Evolutionary conservation across 306 rosid species (phyloP).

Genomic region (Castanopsis chinensis): DNA sequence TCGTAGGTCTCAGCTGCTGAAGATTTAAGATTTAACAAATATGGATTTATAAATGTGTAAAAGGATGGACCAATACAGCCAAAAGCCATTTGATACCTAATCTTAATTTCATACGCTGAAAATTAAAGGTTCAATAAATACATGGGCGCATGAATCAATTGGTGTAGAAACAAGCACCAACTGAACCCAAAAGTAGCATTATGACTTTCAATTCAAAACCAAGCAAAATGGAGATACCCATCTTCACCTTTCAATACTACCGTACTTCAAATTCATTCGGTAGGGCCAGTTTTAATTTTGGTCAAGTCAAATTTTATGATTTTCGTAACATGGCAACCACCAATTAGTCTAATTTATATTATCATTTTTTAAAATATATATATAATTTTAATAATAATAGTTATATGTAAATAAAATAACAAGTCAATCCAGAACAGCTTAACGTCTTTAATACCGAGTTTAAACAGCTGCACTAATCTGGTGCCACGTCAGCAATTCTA

Average conservation of each 20-base stretch:
- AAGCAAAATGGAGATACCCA: background rate
- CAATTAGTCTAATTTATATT: background rate
- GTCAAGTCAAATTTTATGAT: too few species aligned
- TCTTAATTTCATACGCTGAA: too few species aligned
- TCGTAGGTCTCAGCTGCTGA: too few species aligned
- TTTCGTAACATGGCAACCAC: background rate
- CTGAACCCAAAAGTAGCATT: background rate
- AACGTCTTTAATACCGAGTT: background rate
- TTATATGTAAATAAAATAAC: background rate
- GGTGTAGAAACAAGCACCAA: background rate
- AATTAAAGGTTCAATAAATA: background rate
- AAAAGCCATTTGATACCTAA: too few species aligned
- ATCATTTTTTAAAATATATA: too few species aligned
- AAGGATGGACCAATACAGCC: too few species aligned
- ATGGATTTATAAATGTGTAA: too few species aligned
- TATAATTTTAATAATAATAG: background rate
- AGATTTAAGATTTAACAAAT: too few species aligned
- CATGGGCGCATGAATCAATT: background rate
- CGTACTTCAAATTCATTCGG: background rate
- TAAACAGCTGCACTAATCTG: constrained; percentile 1
- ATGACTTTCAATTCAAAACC: constrained; percentile 1
- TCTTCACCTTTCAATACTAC: background rate
- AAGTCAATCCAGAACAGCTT: background rate
- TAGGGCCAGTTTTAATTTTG: too few species aligned
- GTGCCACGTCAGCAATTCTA: constrained; percentile 36